These are phyloP conservation scores for Tolypocladium tundrense DNA, from an alignment of 2,329 filamentous ascomycete species.

Conservation along the genomic window DNA sequence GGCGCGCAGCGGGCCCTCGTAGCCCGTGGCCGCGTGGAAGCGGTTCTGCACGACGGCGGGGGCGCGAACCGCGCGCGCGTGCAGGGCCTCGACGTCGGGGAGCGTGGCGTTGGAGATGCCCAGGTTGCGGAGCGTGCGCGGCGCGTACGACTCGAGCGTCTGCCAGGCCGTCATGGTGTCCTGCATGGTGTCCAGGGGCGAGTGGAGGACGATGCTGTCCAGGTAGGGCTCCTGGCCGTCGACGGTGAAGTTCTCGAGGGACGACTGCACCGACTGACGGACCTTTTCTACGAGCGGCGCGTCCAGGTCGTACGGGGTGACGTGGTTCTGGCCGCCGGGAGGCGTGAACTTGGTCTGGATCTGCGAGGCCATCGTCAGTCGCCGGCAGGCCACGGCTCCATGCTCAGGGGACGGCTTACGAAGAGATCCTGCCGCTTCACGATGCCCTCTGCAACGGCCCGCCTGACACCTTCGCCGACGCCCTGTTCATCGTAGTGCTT, in stretches of 20 bases:
- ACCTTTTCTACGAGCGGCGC: slow-evolving; percentile 55
- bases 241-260: slow-evolving; percentile 51
- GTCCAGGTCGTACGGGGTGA: slow-evolving; percentile 50
- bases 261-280: slow-evolving; percentile 54
- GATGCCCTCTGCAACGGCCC: slow-evolving; percentile 48
- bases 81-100: slow-evolving; percentile 42
- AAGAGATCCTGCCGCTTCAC: slow-evolving; percentile 50
- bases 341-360: slow-evolving; percentile 80
- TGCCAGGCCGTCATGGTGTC: slow-evolving; percentile 56
- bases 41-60: slow-evolving; percentile 64
- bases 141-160: slow-evolving; percentile 56
- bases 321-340: slow-evolving; percentile 47
- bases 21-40: slow-evolving; percentile 50
- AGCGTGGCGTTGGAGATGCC: slow-evolving; percentile 70
- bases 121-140: slow-evolving; percentile 50
- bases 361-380: slow-evolving; percentile 21
- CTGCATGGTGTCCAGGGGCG: slow-evolving; percentile 33
- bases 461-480: slow-evolving; percentile 56
- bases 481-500: slow-evolving; percentile 67
- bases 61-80: slow-evolving; percentile 27
- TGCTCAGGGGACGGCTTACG: slow-evolving; percentile 27
- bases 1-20: slow-evolving; percentile 48
- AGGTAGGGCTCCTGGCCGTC: slow-evolving; percentile 37
- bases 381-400: not conserved
- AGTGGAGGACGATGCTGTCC: slow-evolving; percentile 67